Evolutionary conservation across 1,284 basidiomycete genomes (phyloP), one percentile per base, ranked within the genome.

Genomic region (Chiua sp.): DNA sequence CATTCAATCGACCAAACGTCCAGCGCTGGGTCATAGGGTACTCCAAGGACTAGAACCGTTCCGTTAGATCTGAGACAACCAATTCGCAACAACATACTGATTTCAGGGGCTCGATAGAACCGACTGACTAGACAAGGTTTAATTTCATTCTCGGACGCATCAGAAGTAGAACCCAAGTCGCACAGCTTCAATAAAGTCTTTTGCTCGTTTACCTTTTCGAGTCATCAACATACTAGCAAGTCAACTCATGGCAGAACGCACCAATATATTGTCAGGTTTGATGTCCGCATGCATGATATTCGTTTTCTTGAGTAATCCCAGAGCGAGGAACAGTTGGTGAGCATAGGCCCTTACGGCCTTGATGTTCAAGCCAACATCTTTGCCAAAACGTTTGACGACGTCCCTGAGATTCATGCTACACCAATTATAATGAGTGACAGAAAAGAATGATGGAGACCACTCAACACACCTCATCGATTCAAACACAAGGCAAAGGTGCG

Each of bases 1-100:
- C 98, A 99, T 2, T 95, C 98, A 56, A 98, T 89, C 1, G 96
- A 98, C 98, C 98, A 99, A 48, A 98, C 87, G 73, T 99, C 98
- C 44, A 99, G 85, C 0, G 96, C 85, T 15, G 92, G 90, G 76
- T 99, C 98, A 71, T 98, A 98, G 0, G 96, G 93, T 47, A 94
- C 87, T 20, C 98, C 98, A 54, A 99, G 87, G 70, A 99, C 96
- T 98, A 67, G 32, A 56, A 56, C 50, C 26, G 47, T 30, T 49
- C 67, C 56, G 55, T 74, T 47, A 75, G 66, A 22, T 47, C 42
- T 12, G 22, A 57, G 47, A 22, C 47, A 62, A 48, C 47, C 12
- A 16, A 57, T 47, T 51, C 26, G 48, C 47, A 54, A 64, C 44
- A 30, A 85, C 89, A 74, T 71, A 98, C 96, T 99, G 73, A 99